Evolutionary conservation across 306 rosid species (phyloP), one percentile per base, ranked within the genome.

Genomic region (Malus asiatica): DNA sequence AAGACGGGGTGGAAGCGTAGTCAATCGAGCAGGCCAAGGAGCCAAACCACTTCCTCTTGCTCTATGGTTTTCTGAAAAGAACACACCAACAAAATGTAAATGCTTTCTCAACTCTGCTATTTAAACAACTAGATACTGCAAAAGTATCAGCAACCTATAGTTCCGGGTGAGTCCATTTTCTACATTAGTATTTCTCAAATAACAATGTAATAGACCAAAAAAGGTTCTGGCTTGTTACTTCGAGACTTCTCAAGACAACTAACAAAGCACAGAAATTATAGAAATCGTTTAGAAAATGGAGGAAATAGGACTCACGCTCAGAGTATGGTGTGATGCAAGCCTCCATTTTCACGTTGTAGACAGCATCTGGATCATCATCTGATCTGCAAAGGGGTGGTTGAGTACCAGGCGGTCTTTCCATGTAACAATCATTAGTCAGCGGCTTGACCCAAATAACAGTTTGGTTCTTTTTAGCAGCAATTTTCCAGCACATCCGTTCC

Each of bases 381-480:
- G 96, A 82, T 67, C 88, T 93, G 90, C 99, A 96, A 44, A 96
- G 90, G 60, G 99, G 97, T 79, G 99, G 99, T 64, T 30, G 94
- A 55, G 93, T 91, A 78, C 89, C 88, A 16, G 97, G 91, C 73
- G 83, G 85, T 88, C 99, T 89, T 72, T 85, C 84, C 87, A 74
- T 74, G 86, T 93, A 96, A 76, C 99, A 96, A 53, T 93, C 96
- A 79, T 96, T 96, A 74, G 91, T 90, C 76, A 88, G 73, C 67
- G 97, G 99, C 76, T 96, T 96, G 76, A 86, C 93, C 99, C 99
- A 96, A 57, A 96, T 88, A 72, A 96, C 99, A 77, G 99, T 96
- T 86, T 96, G 99, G 77, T 96, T 82, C 83, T 42, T 88, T 83
- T 96, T 96, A 53, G 88, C 77, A 78, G 98, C 99, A 68, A 96